A percentile compares a stretch with the other conserved stretches of the same genome.
phyloP scores from a whole-genome alignment of 2,329 filamentous ascomycete species.

The Botrytis tulipae region DNA sequence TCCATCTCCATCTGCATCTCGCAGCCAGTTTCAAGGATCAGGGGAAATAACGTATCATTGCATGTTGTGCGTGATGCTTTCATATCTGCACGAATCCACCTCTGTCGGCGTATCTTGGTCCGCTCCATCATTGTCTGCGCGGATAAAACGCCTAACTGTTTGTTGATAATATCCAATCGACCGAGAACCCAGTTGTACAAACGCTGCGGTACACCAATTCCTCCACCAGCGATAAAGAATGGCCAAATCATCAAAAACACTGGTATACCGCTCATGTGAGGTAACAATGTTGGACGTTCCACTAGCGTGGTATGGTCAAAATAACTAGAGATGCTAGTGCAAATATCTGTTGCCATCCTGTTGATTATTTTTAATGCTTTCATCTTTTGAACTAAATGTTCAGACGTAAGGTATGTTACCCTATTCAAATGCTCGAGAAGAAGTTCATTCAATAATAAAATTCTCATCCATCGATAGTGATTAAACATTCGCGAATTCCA shows the following conservation, averaged over 20 bases:
- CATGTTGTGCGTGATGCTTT: not conserved
- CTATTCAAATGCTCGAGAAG: constrained; percentile 25
- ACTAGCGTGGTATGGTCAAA: constrained; percentile 18
- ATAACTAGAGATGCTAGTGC: constrained; percentile 27
- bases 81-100: constrained; percentile 18
- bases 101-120: constrained; percentile 23
- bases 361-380: constrained; percentile 26
- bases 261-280: constrained; percentile 25
- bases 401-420: constrained; percentile 21
- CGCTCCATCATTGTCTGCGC: constrained; percentile 24
- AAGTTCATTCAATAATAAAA: constrained; percentile 32
- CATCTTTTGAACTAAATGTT: constrained; percentile 21
- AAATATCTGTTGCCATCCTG: constrained; percentile 30
- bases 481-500: constrained; percentile 33
- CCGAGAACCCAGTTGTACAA: constrained; percentile 28
- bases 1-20: constrained; percentile 6
- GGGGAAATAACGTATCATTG: constrained; percentile 1
- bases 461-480: constrained; percentile 31
- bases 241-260: constrained; percentile 30
- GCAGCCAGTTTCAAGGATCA: not conserved
- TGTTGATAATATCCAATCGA: constrained; percentile 29
- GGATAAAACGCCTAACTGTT: constrained; percentile 28
- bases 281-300: not conserved
- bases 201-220: constrained; percentile 27
- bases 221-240: constrained; percentile 28